phyloP scores from a whole-genome alignment of 1,284 basidiomycete species.

The Ustilago tritici region DNA sequence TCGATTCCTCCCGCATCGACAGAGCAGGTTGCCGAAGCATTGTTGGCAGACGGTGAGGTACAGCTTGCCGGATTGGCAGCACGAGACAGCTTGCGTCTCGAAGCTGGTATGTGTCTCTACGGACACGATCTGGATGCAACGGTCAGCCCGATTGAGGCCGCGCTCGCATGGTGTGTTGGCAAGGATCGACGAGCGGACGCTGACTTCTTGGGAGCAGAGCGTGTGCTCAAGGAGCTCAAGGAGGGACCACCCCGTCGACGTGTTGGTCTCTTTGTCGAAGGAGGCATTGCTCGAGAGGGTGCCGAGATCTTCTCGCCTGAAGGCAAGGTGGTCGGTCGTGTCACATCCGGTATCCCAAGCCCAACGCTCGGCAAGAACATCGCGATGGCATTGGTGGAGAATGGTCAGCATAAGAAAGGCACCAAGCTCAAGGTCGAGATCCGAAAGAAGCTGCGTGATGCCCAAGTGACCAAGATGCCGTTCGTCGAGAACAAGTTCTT shows the following conservation, averaged over 20 bases:
- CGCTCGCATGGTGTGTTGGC: constrained; percentile 90
- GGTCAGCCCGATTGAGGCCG: constrained; percentile 86
- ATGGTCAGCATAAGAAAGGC: constrained; percentile 89
- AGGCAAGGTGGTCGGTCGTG: constrained; percentile 73
- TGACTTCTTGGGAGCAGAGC: constrained; percentile 85
- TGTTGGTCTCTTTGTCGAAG: constrained; percentile 83
- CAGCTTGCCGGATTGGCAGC: constrained; percentile 91
- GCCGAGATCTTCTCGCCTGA: constrained; percentile 78
- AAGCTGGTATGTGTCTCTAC: constrained; percentile 98
- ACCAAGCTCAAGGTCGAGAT: constrained; percentile 84
- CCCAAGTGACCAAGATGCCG: constrained; percentile 81
- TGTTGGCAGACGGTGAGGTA: constrained; percentile 76
- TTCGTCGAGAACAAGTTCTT: constrained; percentile 74
- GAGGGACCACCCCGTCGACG: constrained; percentile 80
- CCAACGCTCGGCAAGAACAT: constrained; percentile 91
- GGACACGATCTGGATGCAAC: constrained; percentile 91
- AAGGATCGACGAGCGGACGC: constrained; percentile 80
- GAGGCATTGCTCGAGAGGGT: constrained; percentile 89
- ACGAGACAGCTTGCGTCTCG: constrained; percentile 89
- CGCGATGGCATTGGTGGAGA: constrained; percentile 89
- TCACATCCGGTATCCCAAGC: constrained; percentile 96
- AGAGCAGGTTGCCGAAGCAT: constrained; percentile 78
- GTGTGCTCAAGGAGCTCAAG: constrained; percentile 83
- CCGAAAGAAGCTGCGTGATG: constrained; percentile 79
- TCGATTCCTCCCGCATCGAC: constrained; percentile 86